Base-by-base conservation (phyloP, 2,329 filamentous ascomycete genomes). In the Mycosphaerella arachidis region DNA sequence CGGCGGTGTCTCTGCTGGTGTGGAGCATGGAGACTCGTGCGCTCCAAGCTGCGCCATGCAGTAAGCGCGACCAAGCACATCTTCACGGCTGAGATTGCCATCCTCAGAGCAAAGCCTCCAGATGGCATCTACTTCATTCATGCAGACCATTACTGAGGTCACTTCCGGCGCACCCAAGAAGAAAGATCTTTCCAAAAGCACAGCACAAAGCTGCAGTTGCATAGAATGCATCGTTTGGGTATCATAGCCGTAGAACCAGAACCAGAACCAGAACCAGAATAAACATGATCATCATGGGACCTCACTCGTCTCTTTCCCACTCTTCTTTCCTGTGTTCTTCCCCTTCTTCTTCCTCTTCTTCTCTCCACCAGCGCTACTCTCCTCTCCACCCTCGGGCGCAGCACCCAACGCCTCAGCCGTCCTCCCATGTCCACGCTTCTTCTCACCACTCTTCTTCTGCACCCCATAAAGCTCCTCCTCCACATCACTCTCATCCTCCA, bases 401-500 rank as follows among this genome's bases (percentile, higher is more conserved):
- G 27, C 30, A 29, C 29, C 9, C 20, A 6, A 8, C 18, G 20
- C 18, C 18, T 50, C 24, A 6, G 10, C 20, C 6, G 9, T 31
- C 46, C n/a, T 50, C 20, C 20, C 29, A 50, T 12, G 1, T 5
- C 12, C 6, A 13, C 13, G 20, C 20, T 50, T 50, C 46, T 31
- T 27, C 46, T 10, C 18, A 2, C 6, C 10, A 53, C 57, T 13
- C 43, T 43, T 13, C 53, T 59, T 53, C 29, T 8, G 20, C 6
- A 29, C 13, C 4, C 30, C 27, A 35, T 52, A 29, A 13, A 31
- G 12, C 40, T 58, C 48, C 48, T 9, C 57, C 30, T 57, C 31
- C 24, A 60, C 57, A 12, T 53, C 55, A 24, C 55, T 43, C 7
- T 50, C 48, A 30, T 60, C 63, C 12, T 57, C 57, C 7, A 56